Base-by-base conservation (phyloP, 345 rosid genomes). In the Brassica rapa region DNA sequence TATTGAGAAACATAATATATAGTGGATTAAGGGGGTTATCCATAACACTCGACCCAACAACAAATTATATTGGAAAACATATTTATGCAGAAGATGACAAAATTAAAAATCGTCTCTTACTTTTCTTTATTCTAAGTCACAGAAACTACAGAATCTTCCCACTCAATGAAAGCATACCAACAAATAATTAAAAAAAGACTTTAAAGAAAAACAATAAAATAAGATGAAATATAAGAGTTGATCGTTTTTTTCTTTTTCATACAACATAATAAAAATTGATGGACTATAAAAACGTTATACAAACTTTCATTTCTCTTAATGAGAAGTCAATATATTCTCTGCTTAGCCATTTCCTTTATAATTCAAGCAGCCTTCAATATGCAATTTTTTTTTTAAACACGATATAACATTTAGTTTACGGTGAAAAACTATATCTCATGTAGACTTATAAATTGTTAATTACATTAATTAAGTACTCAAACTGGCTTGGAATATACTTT, bases 11-110 rank as follows among this genome's bases (percentile, higher is more conserved):
- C 66, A 64, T 39, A 55, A 25, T 72, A 53, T 16, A 29, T 71
- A 72, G 72, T 72, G 68, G 68, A 78, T 78, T 39, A 65, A 41
- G 9, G 25, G 68, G 68, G 35, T 23, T 72, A 72, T 78, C 77
- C 68, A 72, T 49, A 72, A 46, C 68, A 72, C 68, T 68, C 14
- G 25, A 57, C 32, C 53, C 72, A 43, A 30, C 14, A 43, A 72
- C 68, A 66, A 59, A 72, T 8, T 41, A 12, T 56, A 56, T 46
- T 27, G 21, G n/a, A 60, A 30, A 43, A 59, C 46, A 60, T 29
- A 46, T 16, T 27, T 59, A 43, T 60, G 8, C 49, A 59, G 32
- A 72, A 57, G 61, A 59, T 72, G 63, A 21, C 77, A 66, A 72
- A 72, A 56, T 15, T 4, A 53, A 65, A 64, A 55, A 64, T 12